Conservation (phyloP, 352 stramenopile genomes). For the Sclerospora graminicola region DNA sequence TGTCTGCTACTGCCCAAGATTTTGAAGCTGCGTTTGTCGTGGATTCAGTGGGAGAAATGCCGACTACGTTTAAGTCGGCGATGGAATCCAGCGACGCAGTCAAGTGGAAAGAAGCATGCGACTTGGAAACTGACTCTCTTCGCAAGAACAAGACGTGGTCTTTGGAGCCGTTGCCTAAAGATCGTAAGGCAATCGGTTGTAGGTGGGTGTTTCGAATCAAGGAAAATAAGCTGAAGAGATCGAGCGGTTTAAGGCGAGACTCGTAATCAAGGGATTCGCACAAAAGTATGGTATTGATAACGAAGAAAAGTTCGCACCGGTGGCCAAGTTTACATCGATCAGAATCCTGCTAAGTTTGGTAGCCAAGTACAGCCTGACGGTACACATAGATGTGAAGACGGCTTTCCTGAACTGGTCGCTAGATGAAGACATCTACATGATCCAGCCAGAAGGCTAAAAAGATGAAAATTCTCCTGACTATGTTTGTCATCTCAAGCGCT, state of each 20-base stretch:
- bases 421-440: not conserved
- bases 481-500: not conserved
- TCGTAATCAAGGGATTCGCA: not conserved
- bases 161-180: not conserved
- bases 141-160: constrained; percentile 6
- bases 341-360: not conserved
- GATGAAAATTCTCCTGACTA: not conserved
- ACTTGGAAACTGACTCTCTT: constrained; percentile 1
- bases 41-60: not conserved
- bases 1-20: not conserved
- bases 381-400: not conserved
- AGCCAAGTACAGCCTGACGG: not conserved
- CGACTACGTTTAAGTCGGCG: not conserved
- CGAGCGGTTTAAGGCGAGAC: not conserved
- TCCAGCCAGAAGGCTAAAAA: not conserved
- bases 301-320: not conserved
- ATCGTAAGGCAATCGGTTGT: not conserved
- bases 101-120: not conserved
- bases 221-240: not conserved
- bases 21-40: not conserved
- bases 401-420: not conserved
- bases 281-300: constrained; percentile 2
- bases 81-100: not conserved
- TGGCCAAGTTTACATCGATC: not conserved
- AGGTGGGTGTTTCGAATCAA: constrained; percentile 8